Conservation (phyloP, 768 basidiomycete species). For the Amanita exitialis region DNA sequence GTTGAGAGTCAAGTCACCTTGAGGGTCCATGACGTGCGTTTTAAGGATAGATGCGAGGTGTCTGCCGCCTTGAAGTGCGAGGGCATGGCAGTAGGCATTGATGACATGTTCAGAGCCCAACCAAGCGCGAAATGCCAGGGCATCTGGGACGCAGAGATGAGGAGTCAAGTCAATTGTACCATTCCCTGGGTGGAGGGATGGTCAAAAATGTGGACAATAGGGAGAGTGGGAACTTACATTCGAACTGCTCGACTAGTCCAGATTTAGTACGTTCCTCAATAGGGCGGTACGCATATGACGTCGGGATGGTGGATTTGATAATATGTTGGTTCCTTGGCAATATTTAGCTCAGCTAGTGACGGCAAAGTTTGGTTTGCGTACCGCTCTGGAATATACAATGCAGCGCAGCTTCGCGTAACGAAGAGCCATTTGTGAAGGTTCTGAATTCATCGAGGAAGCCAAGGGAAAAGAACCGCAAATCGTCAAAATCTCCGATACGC, state of each 20-base stretch:
- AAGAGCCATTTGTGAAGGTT: slow-evolving; percentile 80
- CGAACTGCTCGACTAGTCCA: slow-evolving; percentile 34
- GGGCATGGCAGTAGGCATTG: slow-evolving; percentile 54
- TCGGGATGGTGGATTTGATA: slow-evolving; percentile 52
- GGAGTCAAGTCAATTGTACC: slow-evolving; percentile 51
- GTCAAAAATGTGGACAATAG: background rate
- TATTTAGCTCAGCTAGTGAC: background rate
- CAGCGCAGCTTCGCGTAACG: slow-evolving; percentile 54
- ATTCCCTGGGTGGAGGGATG: slow-evolving; percentile 36
- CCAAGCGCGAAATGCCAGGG: slow-evolving; percentile 61
- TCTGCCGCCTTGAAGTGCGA: slow-evolving; percentile 61
- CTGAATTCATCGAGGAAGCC: slow-evolving; percentile 17
- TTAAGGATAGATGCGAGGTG: slow-evolving; percentile 48
- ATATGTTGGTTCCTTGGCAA: slow-evolving; percentile 50
- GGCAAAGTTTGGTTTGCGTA: slow-evolving; percentile 9
- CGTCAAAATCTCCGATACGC: background rate
- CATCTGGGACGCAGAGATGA: slow-evolving; percentile 44
- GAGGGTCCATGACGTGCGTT: slow-evolving; percentile 49
- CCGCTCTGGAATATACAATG: slow-evolving; percentile 65
- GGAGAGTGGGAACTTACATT: slow-evolving; percentile 30
- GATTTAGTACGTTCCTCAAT: slow-evolving; percentile 22
- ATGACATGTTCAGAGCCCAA: slow-evolving; percentile 73
- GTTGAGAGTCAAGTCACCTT: slow-evolving; percentile 48
- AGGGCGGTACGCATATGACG: slow-evolving; percentile 37
- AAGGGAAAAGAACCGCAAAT: background rate